These are phyloP conservation scores for Beauveria scarabaeidicola DNA, from an alignment of 2,329 filamentous ascomycete genomes.

Conservation along the genomic window DNA sequence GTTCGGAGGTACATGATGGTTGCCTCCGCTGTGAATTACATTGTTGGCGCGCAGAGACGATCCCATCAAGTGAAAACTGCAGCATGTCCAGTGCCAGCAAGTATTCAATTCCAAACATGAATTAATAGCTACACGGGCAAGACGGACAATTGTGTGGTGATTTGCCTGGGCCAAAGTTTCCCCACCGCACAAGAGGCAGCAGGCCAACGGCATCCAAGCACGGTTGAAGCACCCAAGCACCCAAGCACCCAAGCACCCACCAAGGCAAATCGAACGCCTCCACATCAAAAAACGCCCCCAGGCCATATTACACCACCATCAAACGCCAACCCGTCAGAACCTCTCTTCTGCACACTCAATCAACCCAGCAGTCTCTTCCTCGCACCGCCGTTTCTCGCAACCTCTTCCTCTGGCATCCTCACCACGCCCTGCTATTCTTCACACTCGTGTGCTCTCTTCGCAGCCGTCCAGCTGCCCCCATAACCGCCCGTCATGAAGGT, in stretches of 20 bases:
- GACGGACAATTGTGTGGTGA: no score
- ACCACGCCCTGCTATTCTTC: not conserved
- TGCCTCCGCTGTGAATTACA: not conserved
- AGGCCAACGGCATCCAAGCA: conserved; percentile 7
- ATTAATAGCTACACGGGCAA: no score
- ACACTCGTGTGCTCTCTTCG: not conserved
- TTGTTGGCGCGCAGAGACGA: not conserved
- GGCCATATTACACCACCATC: not conserved
- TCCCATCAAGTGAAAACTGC: not conserved
- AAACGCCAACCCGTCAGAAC: conserved; percentile 1
- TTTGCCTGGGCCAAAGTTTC: not conserved
- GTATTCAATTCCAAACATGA: not conserved
- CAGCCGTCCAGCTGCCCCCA: conserved; percentile 22
- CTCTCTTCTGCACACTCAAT: not conserved
- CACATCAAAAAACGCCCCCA: conserved; percentile 9
- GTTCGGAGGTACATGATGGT: no score
- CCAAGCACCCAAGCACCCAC: no score
- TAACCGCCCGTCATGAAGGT: conserved; percentile 54
- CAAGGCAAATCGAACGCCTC: conserved; percentile 7
- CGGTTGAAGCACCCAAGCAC: no score
- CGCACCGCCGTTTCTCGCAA: conserved; percentile 8
- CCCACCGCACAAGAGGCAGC: conserved; percentile 6
- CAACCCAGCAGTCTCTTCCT: not conserved
- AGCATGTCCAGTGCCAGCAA: not conserved
- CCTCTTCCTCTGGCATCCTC: not conserved